Evolutionary conservation across 495 filamentous ascomycete genomes (phyloP).

Genomic region (Aspergillus sclerotioniger): DNA sequence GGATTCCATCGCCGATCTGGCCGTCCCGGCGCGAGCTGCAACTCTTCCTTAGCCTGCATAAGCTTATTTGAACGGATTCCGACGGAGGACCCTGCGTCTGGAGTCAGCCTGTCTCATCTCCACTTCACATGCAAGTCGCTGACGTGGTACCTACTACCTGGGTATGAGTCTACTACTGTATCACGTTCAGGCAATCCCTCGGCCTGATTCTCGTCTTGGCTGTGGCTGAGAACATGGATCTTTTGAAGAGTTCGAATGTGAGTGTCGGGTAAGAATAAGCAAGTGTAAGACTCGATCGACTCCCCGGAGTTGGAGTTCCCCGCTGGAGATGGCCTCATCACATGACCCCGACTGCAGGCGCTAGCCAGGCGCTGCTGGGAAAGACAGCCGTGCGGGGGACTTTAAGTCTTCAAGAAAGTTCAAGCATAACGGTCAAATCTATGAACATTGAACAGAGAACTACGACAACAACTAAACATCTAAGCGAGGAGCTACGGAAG

Average conservation of each 20-base stretch:
- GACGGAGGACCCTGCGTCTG: neutral
- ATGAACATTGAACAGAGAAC: neutral
- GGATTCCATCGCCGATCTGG: neutral
- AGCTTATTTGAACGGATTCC: constrained; percentile 4
- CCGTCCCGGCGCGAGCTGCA: neutral
- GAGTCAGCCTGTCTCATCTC: constrained; percentile 4
- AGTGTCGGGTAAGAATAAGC: neutral
- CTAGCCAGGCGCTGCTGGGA: too few relatives aligned
- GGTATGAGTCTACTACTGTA: neutral
- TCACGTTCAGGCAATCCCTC: neutral
- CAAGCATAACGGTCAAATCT: too few relatives aligned
- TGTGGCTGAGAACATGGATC: neutral
- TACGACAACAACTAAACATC: neutral
- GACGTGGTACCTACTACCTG: neutral
- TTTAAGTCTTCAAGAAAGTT: too few relatives aligned
- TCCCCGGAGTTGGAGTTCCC: too few relatives aligned
- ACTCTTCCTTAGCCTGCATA: constrained; percentile 1
- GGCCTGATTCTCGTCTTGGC: neutral
- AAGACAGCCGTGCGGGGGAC: too few relatives aligned
- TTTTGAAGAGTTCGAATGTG: neutral
- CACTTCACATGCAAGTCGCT: constrained; percentile 9
- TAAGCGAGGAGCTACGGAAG: too few relatives aligned
- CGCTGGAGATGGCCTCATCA: too few relatives aligned
- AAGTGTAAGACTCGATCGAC: neutral
- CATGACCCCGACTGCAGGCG: too few relatives aligned